Percentiles rank a stretch among this genome's conserved stretches.
Evolutionary conservation across 176 grass and related monocot species (phyloP).

Genomic region (Lolium rigidum): DNA sequence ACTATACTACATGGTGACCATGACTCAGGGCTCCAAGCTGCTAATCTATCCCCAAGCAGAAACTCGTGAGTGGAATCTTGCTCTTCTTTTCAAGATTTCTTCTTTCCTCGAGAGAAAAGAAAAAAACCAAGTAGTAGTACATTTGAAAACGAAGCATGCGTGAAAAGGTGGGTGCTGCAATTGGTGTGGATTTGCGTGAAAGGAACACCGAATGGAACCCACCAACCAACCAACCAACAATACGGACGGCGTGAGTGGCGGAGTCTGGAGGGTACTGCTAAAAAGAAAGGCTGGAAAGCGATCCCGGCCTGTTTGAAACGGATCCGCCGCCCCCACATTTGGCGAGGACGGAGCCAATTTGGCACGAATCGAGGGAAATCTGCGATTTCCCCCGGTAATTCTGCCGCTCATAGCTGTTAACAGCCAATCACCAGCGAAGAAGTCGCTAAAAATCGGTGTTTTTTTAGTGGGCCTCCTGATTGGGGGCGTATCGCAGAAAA

Average conservation of each 20-base stretch:
- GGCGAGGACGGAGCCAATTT: slow-evolving; percentile 1
- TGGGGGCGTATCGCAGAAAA: neutral
- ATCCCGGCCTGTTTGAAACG: slow-evolving; percentile 41
- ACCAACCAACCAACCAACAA: slow-evolving; percentile 57
- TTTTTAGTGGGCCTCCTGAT: too few relatives aligned
- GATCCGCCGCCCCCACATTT: slow-evolving; percentile 32
- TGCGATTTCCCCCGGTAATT: too few relatives aligned
- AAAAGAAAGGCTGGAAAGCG: slow-evolving; percentile 50
- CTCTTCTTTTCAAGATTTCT: slow-evolving; percentile 10
- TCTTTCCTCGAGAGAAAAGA: neutral
- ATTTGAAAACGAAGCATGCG: slow-evolving; percentile 45
- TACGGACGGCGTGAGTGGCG: slow-evolving; percentile 40
- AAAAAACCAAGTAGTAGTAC: neutral
- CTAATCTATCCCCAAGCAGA: neutral
- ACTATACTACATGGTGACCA: slow-evolving; percentile 15
- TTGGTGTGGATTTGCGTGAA: slow-evolving; percentile 55
- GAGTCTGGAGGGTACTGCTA: slow-evolving; percentile 21
- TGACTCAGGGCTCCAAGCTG: slow-evolving; percentile 40
- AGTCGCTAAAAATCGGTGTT: too few relatives aligned
- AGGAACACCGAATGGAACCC: slow-evolving; percentile 24
- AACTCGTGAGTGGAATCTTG: slow-evolving; percentile 11
- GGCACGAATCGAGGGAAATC: neutral
- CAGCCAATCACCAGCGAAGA: too few relatives aligned
- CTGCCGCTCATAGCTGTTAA: too few relatives aligned
- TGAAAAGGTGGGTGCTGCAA: slow-evolving; percentile 47